Conservation (phyloP, 768 basidiomycete species). For the Boletus subcaerulescens region DNA sequence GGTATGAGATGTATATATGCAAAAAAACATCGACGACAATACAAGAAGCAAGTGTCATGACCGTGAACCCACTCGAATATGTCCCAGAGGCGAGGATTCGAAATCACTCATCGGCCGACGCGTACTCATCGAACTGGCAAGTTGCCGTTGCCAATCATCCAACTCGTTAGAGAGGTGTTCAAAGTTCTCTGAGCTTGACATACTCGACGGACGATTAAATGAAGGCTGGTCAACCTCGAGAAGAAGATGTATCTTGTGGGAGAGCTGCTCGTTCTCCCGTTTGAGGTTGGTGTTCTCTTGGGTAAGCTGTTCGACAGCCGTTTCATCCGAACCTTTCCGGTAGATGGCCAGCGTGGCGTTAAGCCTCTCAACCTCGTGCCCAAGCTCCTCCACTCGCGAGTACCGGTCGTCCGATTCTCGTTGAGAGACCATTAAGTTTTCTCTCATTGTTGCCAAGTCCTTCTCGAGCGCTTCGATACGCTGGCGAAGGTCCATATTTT, state of each 20-base stretch:
- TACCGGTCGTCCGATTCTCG: conserved; percentile 79
- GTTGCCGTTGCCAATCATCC: conserved; percentile 84
- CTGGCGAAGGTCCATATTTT: conserved; percentile 73
- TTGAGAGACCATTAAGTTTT: conserved; percentile 67
- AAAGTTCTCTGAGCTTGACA: conserved; percentile 83
- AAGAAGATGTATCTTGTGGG: conserved; percentile 87
- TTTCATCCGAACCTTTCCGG: conserved; percentile 74
- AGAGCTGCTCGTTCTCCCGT: conserved; percentile 83
- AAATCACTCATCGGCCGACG: conserved; percentile 72
- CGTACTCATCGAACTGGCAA: conserved; percentile 74
- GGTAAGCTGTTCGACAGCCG: conserved; percentile 75
- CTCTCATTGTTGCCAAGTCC: conserved; percentile 68
- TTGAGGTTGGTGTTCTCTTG: conserved; percentile 76
- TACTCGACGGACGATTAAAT: conserved; percentile 68
- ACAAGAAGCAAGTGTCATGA: conserved; percentile 34
- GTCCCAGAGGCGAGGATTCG: conserved; percentile 52
- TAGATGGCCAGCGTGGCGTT: conserved; percentile 70
- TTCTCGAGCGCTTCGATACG: conserved; percentile 74
- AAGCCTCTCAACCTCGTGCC: conserved; percentile 75
- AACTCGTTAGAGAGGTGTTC: conserved; percentile 78
- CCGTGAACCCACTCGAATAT: conserved; percentile 60
- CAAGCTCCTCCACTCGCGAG: conserved; percentile 72
- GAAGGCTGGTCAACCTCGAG: conserved; percentile 82
- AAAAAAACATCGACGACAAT: conserved; percentile 18
- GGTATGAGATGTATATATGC: conserved; percentile 37